Percentiles rank a stretch among this genome's conserved stretches.
Evolutionary conservation across 768 basidiomycete species (phyloP).

Genomic region (Lactarius sanguifluus): DNA sequence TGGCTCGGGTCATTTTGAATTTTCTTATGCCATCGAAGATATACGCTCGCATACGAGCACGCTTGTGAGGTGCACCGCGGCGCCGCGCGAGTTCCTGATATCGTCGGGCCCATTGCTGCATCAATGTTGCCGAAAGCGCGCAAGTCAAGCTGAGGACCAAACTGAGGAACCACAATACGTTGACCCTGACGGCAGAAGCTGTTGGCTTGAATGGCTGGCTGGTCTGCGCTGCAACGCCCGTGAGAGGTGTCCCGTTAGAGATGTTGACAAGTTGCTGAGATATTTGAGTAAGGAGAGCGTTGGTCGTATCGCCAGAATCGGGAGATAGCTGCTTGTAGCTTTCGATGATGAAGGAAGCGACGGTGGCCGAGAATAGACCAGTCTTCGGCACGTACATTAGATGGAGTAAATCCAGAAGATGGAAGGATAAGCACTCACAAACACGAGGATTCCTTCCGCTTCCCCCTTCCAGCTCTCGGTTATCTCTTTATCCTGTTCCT

Average conservation of each 20-base stretch:
- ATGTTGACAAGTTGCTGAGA: constrained; percentile 14
- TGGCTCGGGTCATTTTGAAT: background rate
- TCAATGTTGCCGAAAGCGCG: constrained; percentile 3
- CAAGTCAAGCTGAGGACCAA: constrained; percentile 11
- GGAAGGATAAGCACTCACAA: too few relatives aligned
- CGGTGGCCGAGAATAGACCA: constrained; percentile 18
- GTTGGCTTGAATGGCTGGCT: background rate
- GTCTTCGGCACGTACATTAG: background rate
- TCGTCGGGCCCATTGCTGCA: constrained; percentile 2
- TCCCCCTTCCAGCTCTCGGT: constrained; percentile 1
- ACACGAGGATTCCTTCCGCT: background rate
- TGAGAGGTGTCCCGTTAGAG: constrained; percentile 2
- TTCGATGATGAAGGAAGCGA: constrained; percentile 18
- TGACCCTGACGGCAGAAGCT: constrained; percentile 17
- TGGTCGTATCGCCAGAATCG: constrained; percentile 10
- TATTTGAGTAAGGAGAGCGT: constrained; percentile 9
- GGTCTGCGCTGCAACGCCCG: background rate
- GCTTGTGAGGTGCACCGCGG: background rate
- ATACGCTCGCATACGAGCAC: background rate
- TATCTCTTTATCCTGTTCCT: background rate
- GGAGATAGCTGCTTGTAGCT: constrained; percentile 10
- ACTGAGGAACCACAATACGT: constrained; percentile 20
- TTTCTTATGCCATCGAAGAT: background rate
- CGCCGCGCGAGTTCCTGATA: background rate
- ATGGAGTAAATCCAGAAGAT: too few relatives aligned